Evolutionary conservation across 495 filamentous ascomycete genomes (phyloP).

Genomic region (Clohesyomyces aquaticus): DNA sequence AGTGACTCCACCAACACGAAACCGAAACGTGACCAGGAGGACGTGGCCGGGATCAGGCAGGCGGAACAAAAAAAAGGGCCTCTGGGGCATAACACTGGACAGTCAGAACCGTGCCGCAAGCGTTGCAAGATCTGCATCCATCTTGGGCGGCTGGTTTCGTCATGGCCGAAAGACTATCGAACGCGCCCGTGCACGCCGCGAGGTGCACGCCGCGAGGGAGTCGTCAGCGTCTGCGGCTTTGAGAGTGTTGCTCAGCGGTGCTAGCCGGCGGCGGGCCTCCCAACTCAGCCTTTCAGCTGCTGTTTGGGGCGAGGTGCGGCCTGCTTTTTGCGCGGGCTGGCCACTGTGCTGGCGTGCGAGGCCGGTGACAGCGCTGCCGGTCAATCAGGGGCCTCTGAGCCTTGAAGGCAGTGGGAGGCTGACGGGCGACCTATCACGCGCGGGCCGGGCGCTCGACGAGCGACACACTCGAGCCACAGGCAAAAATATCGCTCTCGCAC

Average conservation of each 20-base stretch:
- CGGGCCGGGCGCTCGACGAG: too few species aligned
- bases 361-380: constrained; percentile 10
- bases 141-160: constrained; percentile 29
- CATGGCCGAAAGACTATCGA: constrained; percentile 34
- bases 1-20: constrained; percentile 39
- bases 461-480: too few species aligned
- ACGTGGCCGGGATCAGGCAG: constrained; percentile 19
- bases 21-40: constrained; percentile 38
- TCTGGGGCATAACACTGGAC: constrained; percentile 38
- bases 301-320: constrained; percentile 21
- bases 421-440: not conserved
- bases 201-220: constrained; percentile 32
- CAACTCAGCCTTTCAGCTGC: constrained; percentile 17
- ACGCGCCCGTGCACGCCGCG: constrained; percentile 32
- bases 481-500: too few species aligned
- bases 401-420: not conserved
- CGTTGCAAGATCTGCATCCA: constrained; percentile 34
- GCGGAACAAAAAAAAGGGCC: constrained; percentile 27
- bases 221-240: constrained; percentile 30
- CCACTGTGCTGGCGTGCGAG: constrained; percentile 1
- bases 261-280: constrained; percentile 30
- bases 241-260: constrained; percentile 5
- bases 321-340: constrained; percentile 16
- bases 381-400: not conserved
- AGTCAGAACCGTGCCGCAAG: constrained; percentile 29